phyloP scores from a whole-genome alignment of 2,329 filamentous ascomycete species.

The Akanthomyces lecanii region DNA sequence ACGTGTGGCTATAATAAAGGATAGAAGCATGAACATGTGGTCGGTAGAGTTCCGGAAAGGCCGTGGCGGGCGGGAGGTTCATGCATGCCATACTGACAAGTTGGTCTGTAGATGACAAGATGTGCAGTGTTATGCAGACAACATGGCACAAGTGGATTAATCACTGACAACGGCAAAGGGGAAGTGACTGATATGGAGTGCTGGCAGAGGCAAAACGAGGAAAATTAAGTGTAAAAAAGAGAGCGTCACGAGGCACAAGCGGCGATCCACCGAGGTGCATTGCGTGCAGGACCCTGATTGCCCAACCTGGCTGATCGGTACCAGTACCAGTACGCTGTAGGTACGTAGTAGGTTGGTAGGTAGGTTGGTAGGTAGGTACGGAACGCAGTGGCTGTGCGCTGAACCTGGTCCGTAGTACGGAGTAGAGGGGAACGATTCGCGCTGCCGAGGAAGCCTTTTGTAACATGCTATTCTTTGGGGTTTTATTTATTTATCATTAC shows the following conservation, averaged over 20 bases:
- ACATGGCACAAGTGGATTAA: background rate
- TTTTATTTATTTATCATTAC: background rate
- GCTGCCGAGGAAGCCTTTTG: background rate
- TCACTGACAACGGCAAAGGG: background rate
- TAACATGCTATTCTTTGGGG: background rate
- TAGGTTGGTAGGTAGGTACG: too few species aligned
- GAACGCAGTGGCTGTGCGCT: too few species aligned
- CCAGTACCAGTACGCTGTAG: too few species aligned
- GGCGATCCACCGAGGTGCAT: slow-evolving; percentile 3
- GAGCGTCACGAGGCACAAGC: background rate
- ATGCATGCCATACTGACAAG: too few species aligned
- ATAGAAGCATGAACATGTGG: slow-evolving; percentile 4
- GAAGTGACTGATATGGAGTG: background rate
- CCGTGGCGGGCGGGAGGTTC: too few species aligned
- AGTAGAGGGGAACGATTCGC: background rate
- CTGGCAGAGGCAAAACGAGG: background rate
- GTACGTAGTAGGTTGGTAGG: too few species aligned
- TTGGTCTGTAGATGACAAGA: background rate
- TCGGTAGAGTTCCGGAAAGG: too few species aligned
- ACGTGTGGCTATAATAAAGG: background rate
- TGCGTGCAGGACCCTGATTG: slow-evolving; percentile 1
- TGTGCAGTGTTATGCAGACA: background rate
- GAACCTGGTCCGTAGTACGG: too few species aligned
- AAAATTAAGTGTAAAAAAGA: background rate
- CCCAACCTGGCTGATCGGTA: too few species aligned